Conservation (phyloP, 768 basidiomycete species). For the Mycena polygramma region DNA sequence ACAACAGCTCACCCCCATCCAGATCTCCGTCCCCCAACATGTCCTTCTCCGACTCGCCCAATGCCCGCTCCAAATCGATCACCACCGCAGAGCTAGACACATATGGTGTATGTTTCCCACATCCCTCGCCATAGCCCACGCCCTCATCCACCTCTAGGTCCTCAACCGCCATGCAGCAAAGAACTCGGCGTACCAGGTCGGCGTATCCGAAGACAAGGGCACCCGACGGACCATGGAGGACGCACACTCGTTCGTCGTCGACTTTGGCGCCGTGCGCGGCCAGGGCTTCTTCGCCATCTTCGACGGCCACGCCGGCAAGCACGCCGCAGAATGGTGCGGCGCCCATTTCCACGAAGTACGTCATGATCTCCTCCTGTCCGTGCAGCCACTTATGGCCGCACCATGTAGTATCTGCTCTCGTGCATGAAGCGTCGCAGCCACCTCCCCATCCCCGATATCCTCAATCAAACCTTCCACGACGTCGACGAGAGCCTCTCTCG, state of each 20-base stretch:
- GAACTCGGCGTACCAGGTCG: slow-evolving; percentile 76
- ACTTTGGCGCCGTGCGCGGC: slow-evolving; percentile 90
- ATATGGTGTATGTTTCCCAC: slow-evolving; percentile 68
- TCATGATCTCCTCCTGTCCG: slow-evolving; percentile 18
- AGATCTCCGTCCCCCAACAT: slow-evolving; percentile 15
- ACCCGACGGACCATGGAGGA: slow-evolving; percentile 97
- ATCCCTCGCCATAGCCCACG: not conserved
- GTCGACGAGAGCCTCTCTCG: slow-evolving; percentile 88
- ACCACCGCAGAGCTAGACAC: slow-evolving; percentile 85
- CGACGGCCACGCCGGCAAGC: slow-evolving; percentile 98
- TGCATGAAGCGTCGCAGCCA: slow-evolving; percentile 72
- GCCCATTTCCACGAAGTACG: slow-evolving; percentile 92
- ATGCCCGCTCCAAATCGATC: slow-evolving; percentile 87
- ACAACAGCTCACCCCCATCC: not conserved
- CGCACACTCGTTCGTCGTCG: slow-evolving; percentile 95
- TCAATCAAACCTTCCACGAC: slow-evolving; percentile 94
- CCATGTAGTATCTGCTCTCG: slow-evolving; percentile 67
- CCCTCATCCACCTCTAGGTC: slow-evolving; percentile 56
- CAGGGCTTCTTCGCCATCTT: slow-evolving; percentile 99
- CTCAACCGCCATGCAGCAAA: slow-evolving; percentile 82
- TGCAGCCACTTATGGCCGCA: not conserved
- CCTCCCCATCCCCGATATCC: slow-evolving; percentile 82
- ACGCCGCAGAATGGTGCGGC: slow-evolving; percentile 99
- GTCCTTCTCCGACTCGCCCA: slow-evolving; percentile 63
- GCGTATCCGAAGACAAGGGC: slow-evolving; percentile 88